Percentiles rank a stretch among this genome's conserved stretches.
Evolutionary conservation across 2,329 filamentous ascomycete species (phyloP).

Genomic region (Aspergillus melleus): DNA sequence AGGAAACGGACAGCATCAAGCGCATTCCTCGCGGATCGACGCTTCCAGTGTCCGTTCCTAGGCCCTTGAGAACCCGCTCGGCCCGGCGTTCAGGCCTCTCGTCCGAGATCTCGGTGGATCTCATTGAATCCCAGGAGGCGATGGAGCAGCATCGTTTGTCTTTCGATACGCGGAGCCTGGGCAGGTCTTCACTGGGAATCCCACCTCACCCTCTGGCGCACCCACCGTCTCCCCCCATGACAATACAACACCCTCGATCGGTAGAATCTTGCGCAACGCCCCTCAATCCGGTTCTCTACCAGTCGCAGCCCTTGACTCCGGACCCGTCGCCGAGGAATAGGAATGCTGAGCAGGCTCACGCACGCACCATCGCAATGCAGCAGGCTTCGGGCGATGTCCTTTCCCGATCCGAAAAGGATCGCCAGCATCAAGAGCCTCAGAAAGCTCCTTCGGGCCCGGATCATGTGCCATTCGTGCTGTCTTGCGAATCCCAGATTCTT

Average conservation of each 20-base stretch:
- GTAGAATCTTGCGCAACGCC: constrained; percentile 33
- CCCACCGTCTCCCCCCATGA: constrained; percentile 49
- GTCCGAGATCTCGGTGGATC: constrained; percentile 53
- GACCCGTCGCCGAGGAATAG: constrained; percentile 42
- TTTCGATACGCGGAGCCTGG: constrained; percentile 33
- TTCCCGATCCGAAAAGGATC: constrained; percentile 32
- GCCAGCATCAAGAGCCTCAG: constrained; percentile 11
- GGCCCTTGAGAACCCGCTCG: constrained; percentile 42
- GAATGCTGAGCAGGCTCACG: constrained; percentile 13
- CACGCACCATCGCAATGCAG: constrained; percentile 25
- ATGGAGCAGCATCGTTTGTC: constrained; percentile 30
- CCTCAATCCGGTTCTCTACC: constrained; percentile 33
- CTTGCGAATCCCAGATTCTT: constrained; percentile 60
- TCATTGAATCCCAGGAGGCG: constrained; percentile 44
- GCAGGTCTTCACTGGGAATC: constrained; percentile 42
- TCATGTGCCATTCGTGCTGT: constrained; percentile 64
- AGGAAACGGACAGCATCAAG: constrained; percentile 53
- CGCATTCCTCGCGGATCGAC: constrained; percentile 47
- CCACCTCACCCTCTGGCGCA: constrained; percentile 47
- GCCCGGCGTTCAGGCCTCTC: constrained; percentile 57
- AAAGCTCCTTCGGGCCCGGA: constrained; percentile 24
- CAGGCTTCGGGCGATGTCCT: constrained; percentile 36
- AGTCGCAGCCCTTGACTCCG: constrained; percentile 42
- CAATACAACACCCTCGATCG: constrained; percentile 40
- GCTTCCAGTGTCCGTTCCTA: constrained; percentile 32